A percentile compares a stretch with the other conserved stretches of the same genome.
Evolutionary conservation across 2,329 filamentous ascomycete genomes (phyloP).

Genomic region (Blumeria graminis): DNA sequence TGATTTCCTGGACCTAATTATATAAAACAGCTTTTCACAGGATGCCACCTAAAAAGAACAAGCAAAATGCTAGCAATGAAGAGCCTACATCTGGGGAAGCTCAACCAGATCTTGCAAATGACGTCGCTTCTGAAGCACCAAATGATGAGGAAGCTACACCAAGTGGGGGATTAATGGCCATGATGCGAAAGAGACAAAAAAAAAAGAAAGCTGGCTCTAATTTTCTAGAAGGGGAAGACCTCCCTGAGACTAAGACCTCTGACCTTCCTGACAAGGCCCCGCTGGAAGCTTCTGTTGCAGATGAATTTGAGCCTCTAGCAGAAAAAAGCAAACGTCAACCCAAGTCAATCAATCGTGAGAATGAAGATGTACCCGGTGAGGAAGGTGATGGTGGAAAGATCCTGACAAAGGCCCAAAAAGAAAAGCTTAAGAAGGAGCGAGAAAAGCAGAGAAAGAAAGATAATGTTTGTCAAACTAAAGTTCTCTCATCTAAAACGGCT

Average conservation of each 20-base stretch:
- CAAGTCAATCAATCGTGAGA: constrained; percentile 16
- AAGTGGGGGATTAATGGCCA: constrained; percentile 45
- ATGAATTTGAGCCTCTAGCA: constrained; percentile 56
- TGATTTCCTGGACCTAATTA: too few species aligned
- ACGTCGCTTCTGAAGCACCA: constrained; percentile 24
- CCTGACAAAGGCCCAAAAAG: constrained; percentile 95
- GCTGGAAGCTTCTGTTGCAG: constrained; percentile 57
- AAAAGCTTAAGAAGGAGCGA: constrained; percentile 90
- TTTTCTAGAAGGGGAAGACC: constrained; percentile 38
- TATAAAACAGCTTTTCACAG: not conserved
- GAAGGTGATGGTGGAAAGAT: constrained; percentile 38
- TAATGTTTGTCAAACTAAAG: constrained; percentile 33
- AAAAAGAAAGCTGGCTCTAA: constrained; percentile 55
- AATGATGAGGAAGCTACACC: constrained; percentile 21
- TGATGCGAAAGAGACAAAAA: constrained; percentile 65
- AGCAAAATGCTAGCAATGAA: constrained; percentile 66
- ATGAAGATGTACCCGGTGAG: constrained; percentile 23
- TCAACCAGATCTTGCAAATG: constrained; percentile 18
- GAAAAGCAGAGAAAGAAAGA: constrained; percentile 99
- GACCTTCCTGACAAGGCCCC: constrained; percentile 44
- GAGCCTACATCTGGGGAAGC: constrained; percentile 70
- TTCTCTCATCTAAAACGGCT: not conserved
- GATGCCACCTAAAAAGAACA: constrained; percentile 93
- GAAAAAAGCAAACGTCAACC: constrained; percentile 50
- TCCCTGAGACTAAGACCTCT: constrained; percentile 19